Conservation (phyloP, 2,329 filamentous ascomycete species). For the Aspergillus sp. region DNA sequence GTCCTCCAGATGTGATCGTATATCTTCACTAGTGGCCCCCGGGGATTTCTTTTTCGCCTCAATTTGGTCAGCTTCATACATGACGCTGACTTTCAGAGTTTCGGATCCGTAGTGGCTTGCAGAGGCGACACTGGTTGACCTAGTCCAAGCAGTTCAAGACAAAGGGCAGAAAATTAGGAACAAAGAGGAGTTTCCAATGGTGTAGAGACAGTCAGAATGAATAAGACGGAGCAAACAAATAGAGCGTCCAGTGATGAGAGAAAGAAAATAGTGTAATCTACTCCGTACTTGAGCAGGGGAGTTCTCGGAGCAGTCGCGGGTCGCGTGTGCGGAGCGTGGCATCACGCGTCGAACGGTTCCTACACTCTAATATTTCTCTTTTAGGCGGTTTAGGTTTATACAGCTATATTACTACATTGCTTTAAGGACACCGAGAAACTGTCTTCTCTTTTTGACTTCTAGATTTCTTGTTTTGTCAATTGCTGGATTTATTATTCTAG, state of each 20-base stretch:
- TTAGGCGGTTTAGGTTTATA: too few relatives aligned
- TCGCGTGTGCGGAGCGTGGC: conserved; percentile 14
- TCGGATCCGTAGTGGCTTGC: not conserved
- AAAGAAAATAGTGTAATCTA: too few relatives aligned
- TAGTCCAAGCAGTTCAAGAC: too few relatives aligned
- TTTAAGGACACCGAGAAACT: too few relatives aligned
- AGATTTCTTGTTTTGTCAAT: too few relatives aligned
- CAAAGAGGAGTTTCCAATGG: not conserved
- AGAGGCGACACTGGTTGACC: not conserved
- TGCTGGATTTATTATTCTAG: too few relatives aligned
- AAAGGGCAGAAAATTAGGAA: not conserved
- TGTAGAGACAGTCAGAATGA: conserved; percentile 3
- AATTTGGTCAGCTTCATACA: conserved; percentile 18
- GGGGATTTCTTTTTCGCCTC: conserved; percentile 11
- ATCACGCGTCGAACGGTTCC: not conserved
- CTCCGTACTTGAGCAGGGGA: not conserved
- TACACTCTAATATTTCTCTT: too few relatives aligned
- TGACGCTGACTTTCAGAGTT: conserved; percentile 8
- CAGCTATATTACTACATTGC: too few relatives aligned
- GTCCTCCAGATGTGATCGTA: conserved; percentile 66
- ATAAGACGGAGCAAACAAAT: too few relatives aligned
- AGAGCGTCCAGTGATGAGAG: too few relatives aligned
- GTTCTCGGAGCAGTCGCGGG: conserved; percentile 7
- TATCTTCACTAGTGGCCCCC: conserved; percentile 22
- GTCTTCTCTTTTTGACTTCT: too few relatives aligned